These are phyloP conservation scores for Fusarium xyrophilum DNA, from an alignment of 2,329 filamentous ascomycete species.

Conservation along the genomic window DNA sequence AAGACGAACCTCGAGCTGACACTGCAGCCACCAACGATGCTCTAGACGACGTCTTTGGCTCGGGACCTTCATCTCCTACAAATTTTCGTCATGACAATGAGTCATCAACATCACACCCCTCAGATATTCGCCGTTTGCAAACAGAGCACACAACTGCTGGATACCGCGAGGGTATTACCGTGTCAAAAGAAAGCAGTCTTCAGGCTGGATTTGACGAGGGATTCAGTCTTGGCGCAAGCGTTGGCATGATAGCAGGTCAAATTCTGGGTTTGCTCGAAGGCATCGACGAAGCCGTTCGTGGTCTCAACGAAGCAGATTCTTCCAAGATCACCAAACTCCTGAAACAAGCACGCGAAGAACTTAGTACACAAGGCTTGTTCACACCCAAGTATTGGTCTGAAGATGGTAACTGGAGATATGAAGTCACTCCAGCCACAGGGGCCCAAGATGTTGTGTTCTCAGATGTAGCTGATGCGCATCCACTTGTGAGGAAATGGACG, in stretches of 20 bases:
- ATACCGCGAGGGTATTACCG: conserved; percentile 85
- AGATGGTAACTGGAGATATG: conserved; percentile 75
- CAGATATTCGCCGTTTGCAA: conserved; percentile 76
- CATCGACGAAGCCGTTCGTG: conserved; percentile 58
- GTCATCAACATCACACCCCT: conserved; percentile 50
- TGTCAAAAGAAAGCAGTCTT: conserved; percentile 76
- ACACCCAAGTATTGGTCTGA: conserved; percentile 69
- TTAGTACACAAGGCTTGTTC: conserved; percentile 70
- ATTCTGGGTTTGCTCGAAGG: conserved; percentile 81
- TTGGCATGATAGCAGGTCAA: conserved; percentile 77
- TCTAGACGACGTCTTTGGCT: conserved; percentile 50
- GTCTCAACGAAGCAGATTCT: conserved; percentile 35
- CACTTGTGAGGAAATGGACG: conserved; percentile 70
- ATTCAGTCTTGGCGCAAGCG: conserved; percentile 80
- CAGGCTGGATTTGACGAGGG: conserved; percentile 93
- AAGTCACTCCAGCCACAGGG: conserved; percentile 51
- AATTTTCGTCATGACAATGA: conserved; percentile 6
- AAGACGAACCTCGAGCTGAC: conserved; percentile 20
- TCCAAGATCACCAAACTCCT: neutral
- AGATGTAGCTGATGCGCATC: conserved; percentile 72
- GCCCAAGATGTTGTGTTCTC: conserved; percentile 59
- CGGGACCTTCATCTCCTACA: conserved; percentile 35
- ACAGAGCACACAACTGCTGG: conserved; percentile 82
- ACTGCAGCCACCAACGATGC: conserved; percentile 33
- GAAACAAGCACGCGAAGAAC: conserved; percentile 60